Conservation (phyloP, 2,329 filamentous ascomycete genomes). For the Xylaria hypoxylon region DNA sequence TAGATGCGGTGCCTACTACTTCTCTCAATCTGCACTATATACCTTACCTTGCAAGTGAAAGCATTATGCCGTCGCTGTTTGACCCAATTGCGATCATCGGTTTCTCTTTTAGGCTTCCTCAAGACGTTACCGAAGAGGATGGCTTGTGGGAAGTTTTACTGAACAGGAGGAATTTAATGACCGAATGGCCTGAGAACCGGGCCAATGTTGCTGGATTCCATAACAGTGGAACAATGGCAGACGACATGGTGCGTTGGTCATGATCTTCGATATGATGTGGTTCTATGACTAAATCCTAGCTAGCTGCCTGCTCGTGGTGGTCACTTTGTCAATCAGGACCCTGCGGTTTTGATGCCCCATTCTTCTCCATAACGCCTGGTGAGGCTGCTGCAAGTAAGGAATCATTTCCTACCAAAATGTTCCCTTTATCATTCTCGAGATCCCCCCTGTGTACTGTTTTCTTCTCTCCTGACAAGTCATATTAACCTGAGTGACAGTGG, state of each 20-base stretch:
- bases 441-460: no score
- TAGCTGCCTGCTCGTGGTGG: not conserved
- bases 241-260: no score
- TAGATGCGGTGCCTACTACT: no score
- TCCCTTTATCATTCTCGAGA: no score
- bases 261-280: not conserved
- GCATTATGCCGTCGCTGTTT: no score
- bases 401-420: no score
- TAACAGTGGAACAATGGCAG: not conserved
- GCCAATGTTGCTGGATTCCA: not conserved
- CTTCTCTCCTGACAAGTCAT: no score
- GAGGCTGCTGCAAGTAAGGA: not conserved
- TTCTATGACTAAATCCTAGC: no score
- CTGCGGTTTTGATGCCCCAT: not conserved
- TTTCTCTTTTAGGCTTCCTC: conserved; percentile 54
- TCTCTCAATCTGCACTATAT: no score
- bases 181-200: not conserved
- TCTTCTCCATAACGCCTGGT: not conserved
- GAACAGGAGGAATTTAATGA: not conserved
- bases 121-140: conserved; percentile 48
- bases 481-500: no score
- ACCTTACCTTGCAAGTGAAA: no score
- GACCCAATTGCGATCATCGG: conserved; percentile 54
- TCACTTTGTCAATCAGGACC: not conserved
- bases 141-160: conserved; percentile 49